Base-by-base conservation (phyloP, 228 moss, liverwort and hornwort species). In the Sphagnum magellanicum region DNA sequence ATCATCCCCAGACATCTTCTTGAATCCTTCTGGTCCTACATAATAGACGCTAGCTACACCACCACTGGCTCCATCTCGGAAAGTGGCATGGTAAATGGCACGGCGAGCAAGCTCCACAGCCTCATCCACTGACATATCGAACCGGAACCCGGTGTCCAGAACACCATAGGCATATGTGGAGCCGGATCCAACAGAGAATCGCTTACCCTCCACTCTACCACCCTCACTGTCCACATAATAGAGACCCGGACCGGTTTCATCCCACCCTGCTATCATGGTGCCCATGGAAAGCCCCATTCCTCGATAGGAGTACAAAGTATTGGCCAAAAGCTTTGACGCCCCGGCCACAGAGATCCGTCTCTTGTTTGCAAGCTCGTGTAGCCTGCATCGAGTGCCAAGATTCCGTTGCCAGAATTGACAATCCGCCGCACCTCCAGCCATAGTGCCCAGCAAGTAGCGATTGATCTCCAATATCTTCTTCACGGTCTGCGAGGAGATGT, bases 271-370 rank as follows among this genome's bases (percentile, higher is more conserved):
- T 76, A 92, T 95, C 95, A 92, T 95, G 62, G 95, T 96, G 71
- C 95, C 95, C 95, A 96, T 96, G 16, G 89, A 96, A 48, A 96
- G 84, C 68, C 95, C 95, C 95, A 96, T 96, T 89, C 95, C 95
- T 83, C 95, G 75, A 8, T 96, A 96, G 1, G 95, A 96, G 48
- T 92, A 95, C 11, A 95, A 74, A 8, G 92, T 92, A 71, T 96
- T 96, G 46, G 95, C 95, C 50, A 96, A 87, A 64, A 95, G 78
- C 72, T 95, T 95, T n/a, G 95, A 95, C 70, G 95, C 95, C 47
- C 95, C 92, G 58, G 95, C 91, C 10, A 95, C 95, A 52, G 95
- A 93, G 55, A 93, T 93, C 16, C 90, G 84, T 78, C 92, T 82
- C 88, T 95, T 95, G 65, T 95, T 92, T 69, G 92, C 89, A 65